Evolutionary conservation across 2,329 filamentous ascomycete species (phyloP).

Genomic region (Periconia sp.): DNA sequence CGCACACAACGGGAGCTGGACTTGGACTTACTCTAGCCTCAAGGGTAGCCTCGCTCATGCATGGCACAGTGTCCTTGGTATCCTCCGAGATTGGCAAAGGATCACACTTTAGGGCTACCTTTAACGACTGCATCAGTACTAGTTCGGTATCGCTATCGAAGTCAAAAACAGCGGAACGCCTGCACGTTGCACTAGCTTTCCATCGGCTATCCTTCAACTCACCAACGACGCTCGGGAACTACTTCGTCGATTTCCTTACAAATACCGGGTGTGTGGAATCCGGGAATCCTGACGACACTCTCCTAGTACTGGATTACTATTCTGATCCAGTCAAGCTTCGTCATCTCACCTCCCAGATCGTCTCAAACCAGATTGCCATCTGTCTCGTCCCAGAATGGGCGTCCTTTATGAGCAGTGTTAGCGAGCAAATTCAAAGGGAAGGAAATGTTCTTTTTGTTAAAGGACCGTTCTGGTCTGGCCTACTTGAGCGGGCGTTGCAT

Average conservation of each 20-base stretch:
- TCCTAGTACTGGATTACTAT: constrained; percentile 35
- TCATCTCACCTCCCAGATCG: constrained; percentile 13
- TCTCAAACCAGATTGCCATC: constrained; percentile 26
- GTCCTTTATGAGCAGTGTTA: constrained; percentile 21
- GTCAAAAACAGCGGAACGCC: no score
- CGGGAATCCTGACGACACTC: constrained; percentile 8
- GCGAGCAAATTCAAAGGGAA: constrained; percentile 4
- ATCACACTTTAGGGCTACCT: constrained; percentile 50
- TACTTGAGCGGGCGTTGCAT: constrained; percentile 21
- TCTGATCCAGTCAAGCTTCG: constrained; percentile 25
- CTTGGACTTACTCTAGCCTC: constrained; percentile 52
- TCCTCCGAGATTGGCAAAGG: constrained; percentile 44
- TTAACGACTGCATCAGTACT: no score
- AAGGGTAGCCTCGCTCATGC: constrained; percentile 50
- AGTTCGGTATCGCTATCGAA: no score
- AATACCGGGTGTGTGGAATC: constrained; percentile 20
- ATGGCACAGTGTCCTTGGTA: constrained; percentile 47
- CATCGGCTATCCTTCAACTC: constrained; percentile 17
- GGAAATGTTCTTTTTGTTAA: constrained; percentile 4
- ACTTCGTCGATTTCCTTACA: constrained; percentile 21
- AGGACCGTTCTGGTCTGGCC: constrained; percentile 13
- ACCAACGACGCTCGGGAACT: constrained; percentile 14
- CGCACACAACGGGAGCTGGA: constrained; percentile 48
- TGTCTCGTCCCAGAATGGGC: constrained; percentile 31
- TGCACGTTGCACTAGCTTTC: constrained; percentile 22